Evolutionary conservation across 1,284 basidiomycete genomes (phyloP).

Genomic region (Ustilago crameri): DNA sequence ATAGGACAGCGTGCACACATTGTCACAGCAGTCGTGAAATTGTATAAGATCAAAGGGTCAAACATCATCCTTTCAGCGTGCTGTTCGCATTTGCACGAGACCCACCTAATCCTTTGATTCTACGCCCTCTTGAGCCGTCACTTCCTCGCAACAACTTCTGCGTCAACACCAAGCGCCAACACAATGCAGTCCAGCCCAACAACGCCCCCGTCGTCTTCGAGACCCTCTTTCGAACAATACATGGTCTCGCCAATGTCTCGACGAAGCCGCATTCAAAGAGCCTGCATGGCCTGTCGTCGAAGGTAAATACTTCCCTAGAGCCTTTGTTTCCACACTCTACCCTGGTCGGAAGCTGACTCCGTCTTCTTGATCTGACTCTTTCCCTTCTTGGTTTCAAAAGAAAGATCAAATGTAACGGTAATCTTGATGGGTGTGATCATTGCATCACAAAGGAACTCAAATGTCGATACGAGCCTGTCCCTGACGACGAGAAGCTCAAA

Average conservation of each 20-base stretch:
- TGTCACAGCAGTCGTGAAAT: no score
- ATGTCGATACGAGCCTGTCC: constrained; percentile 18
- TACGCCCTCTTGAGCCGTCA: no score
- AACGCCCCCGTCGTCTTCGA: background rate
- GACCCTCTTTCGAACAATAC: constrained; percentile 1
- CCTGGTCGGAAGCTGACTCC: background rate
- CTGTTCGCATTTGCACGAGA: no score
- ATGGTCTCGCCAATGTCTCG: constrained; percentile 8
- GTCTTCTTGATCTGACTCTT: background rate
- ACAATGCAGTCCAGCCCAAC: background rate
- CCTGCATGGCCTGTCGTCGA: constrained; percentile 22
- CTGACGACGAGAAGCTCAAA: constrained; percentile 30
- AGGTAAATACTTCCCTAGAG: constrained; percentile 5
- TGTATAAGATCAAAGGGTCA: no score
- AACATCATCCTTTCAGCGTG: no score
- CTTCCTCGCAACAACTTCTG: no score
- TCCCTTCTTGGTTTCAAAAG: background rate
- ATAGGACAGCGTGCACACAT: no score
- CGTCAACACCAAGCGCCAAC: background rate
- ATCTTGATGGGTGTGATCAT: constrained; percentile 12
- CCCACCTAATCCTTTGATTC: no score
- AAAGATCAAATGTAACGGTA: constrained; percentile 22
- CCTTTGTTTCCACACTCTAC: background rate
- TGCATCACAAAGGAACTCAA: constrained; percentile 11
- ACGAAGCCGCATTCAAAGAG: constrained; percentile 15